phyloP scores from a whole-genome alignment of 768 basidiomycete species.

The Tylopilus rubrobrunneus region DNA sequence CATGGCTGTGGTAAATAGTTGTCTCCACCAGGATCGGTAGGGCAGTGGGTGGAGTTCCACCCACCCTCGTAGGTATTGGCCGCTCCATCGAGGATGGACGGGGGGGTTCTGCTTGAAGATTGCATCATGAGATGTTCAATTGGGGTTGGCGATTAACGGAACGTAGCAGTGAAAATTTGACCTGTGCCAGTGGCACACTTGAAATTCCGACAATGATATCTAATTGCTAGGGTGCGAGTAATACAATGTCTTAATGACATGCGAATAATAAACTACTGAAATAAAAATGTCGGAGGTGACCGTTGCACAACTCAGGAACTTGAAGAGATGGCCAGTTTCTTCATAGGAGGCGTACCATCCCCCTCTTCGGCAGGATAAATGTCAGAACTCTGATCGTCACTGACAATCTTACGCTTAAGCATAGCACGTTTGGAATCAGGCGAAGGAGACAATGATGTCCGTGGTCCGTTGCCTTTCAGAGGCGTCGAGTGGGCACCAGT shows the following conservation, averaged over 20 bases:
- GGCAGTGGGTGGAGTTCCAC: not conserved
- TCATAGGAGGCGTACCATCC: slow-evolving; percentile 58
- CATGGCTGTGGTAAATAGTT: slow-evolving; percentile 3
- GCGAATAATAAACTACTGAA: slow-evolving; percentile 29
- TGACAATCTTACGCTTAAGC: slow-evolving; percentile 74
- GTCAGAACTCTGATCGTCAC: slow-evolving; percentile 38
- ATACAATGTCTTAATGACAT: slow-evolving; percentile 22
- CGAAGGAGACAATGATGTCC: slow-evolving; percentile 45
- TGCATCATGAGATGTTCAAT: slow-evolving; percentile 1
- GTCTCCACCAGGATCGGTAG: not conserved
- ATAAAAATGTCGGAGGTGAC: slow-evolving; percentile 25
- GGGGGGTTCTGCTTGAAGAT: not conserved
- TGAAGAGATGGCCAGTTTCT: slow-evolving; percentile 55
- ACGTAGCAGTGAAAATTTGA: not conserved
- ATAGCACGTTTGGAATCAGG: slow-evolving; percentile 52
- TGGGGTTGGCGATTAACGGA: not conserved
- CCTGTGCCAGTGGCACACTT: not conserved
- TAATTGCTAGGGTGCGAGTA: slow-evolving; percentile 16
- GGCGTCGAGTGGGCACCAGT: slow-evolving; percentile 35
- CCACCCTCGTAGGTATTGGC: slow-evolving; percentile 6
- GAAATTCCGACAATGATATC: slow-evolving; percentile 7
- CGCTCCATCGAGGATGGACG: not conserved
- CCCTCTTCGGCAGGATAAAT: slow-evolving; percentile 32
- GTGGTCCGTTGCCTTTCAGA: slow-evolving; percentile 30
- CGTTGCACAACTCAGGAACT: slow-evolving; percentile 11